phyloP scores from a whole-genome alignment of 2,329 filamentous ascomycete genomes.

The Monosporascus sp. region DNA sequence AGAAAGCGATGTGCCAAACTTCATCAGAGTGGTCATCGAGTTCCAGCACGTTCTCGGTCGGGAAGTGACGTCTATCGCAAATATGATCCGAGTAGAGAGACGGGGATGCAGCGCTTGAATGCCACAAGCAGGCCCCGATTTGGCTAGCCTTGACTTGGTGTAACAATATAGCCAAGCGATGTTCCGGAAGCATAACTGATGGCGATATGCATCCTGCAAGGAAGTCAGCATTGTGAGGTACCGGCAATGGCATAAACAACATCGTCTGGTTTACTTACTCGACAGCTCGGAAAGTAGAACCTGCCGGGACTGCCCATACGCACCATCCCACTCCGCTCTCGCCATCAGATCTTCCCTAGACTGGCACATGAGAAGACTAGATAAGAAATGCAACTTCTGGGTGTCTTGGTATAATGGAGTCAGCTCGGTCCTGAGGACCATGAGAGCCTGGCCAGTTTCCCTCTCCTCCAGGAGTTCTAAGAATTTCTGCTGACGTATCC shows the following conservation, averaged over 20 bases:
- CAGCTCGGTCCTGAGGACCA: slow-evolving; percentile 81
- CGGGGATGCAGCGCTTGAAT: slow-evolving; percentile 72
- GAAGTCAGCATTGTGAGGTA: slow-evolving; percentile 12
- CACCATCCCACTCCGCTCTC: slow-evolving; percentile 82
- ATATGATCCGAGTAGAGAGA: slow-evolving; percentile 86
- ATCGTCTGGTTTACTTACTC: slow-evolving; percentile 47
- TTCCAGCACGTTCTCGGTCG: slow-evolving; percentile 64
- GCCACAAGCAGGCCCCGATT: slow-evolving; percentile 79
- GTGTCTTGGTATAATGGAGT: slow-evolving; percentile 80
- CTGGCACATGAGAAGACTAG: slow-evolving; percentile 85
- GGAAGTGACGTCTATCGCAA: slow-evolving; percentile 77
- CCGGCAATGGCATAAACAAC: neutral
- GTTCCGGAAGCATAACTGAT: slow-evolving; percentile 93
- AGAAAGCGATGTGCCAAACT: slow-evolving; percentile 89
- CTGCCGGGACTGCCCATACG: slow-evolving; percentile 67
- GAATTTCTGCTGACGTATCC: slow-evolving; percentile 89
- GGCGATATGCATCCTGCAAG: slow-evolving; percentile 78
- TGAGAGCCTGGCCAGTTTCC: slow-evolving; percentile 68
- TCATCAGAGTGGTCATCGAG: slow-evolving; percentile 72
- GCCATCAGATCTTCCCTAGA: slow-evolving; percentile 69
- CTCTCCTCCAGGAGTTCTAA: slow-evolving; percentile 78
- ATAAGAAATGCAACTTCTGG: slow-evolving; percentile 72
- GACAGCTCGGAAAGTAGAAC: slow-evolving; percentile 75
- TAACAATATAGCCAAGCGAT: slow-evolving; percentile 75
- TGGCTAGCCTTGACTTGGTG: slow-evolving; percentile 80